Evolutionary conservation across 129 eudicot species (phyloP).

Genomic region (Lactuca saligna): DNA sequence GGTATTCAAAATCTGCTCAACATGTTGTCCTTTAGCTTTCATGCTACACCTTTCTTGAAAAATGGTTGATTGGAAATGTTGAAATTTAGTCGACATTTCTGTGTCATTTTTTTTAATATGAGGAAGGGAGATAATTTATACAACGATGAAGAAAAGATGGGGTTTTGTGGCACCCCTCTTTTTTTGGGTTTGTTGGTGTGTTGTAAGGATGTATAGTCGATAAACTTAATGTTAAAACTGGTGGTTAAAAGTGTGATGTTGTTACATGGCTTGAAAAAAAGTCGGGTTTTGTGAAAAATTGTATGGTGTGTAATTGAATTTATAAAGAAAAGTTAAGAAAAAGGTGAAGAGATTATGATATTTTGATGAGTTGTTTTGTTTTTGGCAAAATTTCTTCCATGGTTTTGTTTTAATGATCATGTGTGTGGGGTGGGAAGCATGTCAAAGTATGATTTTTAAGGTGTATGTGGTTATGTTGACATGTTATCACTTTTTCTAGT

Average conservation of each 20-base stretch:
- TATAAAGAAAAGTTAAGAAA: neutral
- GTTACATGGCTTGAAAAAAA: slow-evolving; percentile 17
- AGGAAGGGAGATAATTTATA: slow-evolving; percentile 17
- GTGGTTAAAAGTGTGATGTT: slow-evolving; percentile 11
- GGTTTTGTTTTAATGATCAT: neutral
- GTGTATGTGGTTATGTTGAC: too few species aligned
- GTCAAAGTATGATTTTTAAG: too few species aligned
- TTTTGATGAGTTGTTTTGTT: neutral
- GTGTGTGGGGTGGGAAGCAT: too few species aligned
- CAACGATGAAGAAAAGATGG: neutral
- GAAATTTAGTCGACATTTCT: slow-evolving; percentile 25
- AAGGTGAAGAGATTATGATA: neutral
- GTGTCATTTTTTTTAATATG: slow-evolving; percentile 3
- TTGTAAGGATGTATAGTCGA: slow-evolving; percentile 20
- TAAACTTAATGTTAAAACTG: slow-evolving; percentile 13
- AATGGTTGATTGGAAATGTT: slow-evolving; percentile 20
- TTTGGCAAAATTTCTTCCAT: neutral
- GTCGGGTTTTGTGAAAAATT: slow-evolving; percentile 16
- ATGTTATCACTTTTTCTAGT: too few species aligned
- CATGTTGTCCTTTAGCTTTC: slow-evolving; percentile 6
- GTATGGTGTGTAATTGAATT: slow-evolving; percentile 11
- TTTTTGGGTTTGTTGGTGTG: slow-evolving; percentile 25
- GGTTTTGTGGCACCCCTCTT: slow-evolving; percentile 24
- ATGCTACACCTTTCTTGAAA: neutral
- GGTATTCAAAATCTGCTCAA: slow-evolving; percentile 10